phyloP scores from a whole-genome alignment of 2,329 filamentous ascomycete genomes.

The Esteya vermicola region DNA sequence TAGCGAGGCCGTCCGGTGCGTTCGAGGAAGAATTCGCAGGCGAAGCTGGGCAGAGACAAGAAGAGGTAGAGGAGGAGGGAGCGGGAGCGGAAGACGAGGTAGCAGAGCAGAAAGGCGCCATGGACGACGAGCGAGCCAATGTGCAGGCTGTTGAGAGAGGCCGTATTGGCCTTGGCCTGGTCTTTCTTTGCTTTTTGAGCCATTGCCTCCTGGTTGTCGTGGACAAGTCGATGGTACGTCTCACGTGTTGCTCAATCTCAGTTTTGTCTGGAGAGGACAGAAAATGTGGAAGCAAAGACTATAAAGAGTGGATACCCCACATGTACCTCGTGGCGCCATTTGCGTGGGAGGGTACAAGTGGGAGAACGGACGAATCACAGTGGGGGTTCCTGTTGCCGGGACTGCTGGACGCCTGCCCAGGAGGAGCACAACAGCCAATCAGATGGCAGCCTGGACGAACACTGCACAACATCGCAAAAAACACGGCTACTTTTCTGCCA shows the following conservation, averaged over 20 bases:
- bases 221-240: neutral
- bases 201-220: constrained; percentile 23
- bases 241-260: too few relatives aligned
- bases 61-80: constrained; percentile 55
- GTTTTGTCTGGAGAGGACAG: neutral
- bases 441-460: constrained; percentile 8
- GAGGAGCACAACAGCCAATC: constrained; percentile 19
- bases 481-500: neutral
- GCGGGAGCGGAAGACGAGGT: constrained; percentile 51
- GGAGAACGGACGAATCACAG: neutral
- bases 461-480: constrained; percentile 28
- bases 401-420: constrained; percentile 19
- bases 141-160: constrained; percentile 69
- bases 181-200: constrained; percentile 51
- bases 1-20: constrained; percentile 66
- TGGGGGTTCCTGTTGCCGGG: constrained; percentile 12
- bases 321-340: neutral
- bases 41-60: constrained; percentile 58
- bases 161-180: constrained; percentile 62
- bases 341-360: neutral
- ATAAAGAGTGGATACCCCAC: too few relatives aligned
- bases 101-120: constrained; percentile 56
- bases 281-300: neutral
- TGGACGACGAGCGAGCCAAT: constrained; percentile 61
- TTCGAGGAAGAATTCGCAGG: constrained; percentile 79